Conservation (phyloP, 208 protist genomes). For the Leishmania martiniquensis region DNA sequence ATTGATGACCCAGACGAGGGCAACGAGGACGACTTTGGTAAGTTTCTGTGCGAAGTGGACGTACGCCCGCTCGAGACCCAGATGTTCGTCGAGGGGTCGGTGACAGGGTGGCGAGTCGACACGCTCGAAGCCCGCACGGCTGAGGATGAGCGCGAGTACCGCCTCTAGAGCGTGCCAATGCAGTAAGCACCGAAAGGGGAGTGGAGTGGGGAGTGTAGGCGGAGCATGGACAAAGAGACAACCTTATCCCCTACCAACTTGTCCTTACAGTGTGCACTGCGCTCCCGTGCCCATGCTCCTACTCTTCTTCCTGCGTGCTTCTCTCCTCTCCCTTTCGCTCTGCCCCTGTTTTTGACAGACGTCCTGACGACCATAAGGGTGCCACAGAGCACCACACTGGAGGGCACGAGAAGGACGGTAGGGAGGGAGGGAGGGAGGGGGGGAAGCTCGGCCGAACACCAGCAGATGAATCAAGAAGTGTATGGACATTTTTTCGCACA, state of each 20-base stretch:
- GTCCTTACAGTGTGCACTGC: background rate
- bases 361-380: background rate
- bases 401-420: background rate
- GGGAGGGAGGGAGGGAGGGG: background rate
- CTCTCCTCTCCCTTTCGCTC: background rate
- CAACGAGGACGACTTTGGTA: slow-evolving; percentile 75
- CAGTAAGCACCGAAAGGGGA: too few relatives aligned
- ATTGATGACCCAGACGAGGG: slow-evolving; percentile 80
- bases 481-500: too few relatives aligned
- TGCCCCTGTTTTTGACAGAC: background rate
- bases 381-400: background rate
- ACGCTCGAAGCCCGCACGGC: slow-evolving; percentile 74
- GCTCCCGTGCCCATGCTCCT: background rate
- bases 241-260: background rate
- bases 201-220: background rate
- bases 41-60: slow-evolving; percentile 83
- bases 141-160: slow-evolving; percentile 60
- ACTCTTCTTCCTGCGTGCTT: background rate
- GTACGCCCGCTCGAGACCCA: slow-evolving; percentile 66
- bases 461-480: too few relatives aligned
- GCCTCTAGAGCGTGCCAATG: slow-evolving; percentile 40
- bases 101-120: slow-evolving; percentile 81
- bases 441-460: too few relatives aligned
- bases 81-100: slow-evolving; percentile 71
- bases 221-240: background rate